These are phyloP conservation scores for Panus rudis DNA, from an alignment of 768 basidiomycete genomes.

Conservation along the genomic window DNA sequence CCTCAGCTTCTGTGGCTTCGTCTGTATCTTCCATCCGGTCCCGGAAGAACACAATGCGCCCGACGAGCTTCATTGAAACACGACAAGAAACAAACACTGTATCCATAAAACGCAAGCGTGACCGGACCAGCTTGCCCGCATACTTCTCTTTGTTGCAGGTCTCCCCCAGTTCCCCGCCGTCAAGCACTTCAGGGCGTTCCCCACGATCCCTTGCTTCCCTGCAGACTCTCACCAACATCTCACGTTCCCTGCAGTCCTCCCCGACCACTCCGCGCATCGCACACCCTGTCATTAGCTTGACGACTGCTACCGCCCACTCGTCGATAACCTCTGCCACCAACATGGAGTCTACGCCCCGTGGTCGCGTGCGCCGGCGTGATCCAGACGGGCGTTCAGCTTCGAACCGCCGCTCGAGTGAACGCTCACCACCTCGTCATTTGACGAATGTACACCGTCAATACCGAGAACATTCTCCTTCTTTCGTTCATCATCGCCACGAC, in stretches of 20 bases:
- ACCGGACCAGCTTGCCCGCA: slow-evolving; percentile 69
- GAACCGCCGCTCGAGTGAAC: slow-evolving; percentile 16
- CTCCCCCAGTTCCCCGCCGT: slow-evolving; percentile 26
- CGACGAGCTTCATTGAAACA: slow-evolving; percentile 20
- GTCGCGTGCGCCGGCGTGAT: slow-evolving; percentile 19
- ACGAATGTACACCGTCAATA: background rate
- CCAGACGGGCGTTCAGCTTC: slow-evolving; percentile 17
- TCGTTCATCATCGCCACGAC: no score
- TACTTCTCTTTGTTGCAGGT: slow-evolving; percentile 69
- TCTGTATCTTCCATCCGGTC: slow-evolving; percentile 18
- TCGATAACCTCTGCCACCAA: slow-evolving; percentile 6
- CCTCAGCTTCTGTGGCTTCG: no score
- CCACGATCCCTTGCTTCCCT: slow-evolving; percentile 12
- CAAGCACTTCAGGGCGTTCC: slow-evolving; percentile 1
- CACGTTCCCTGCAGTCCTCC: slow-evolving; percentile 18
- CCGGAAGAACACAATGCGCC: slow-evolving; percentile 14
- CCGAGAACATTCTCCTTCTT: slow-evolving; percentile 1
- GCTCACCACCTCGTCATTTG: slow-evolving; percentile 16
- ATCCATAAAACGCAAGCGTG: slow-evolving; percentile 33
- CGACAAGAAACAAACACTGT: slow-evolving; percentile 32
- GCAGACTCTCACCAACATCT: slow-evolving; percentile 17
- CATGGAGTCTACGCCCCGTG: slow-evolving; percentile 14
- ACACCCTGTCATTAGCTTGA: slow-evolving; percentile 14
- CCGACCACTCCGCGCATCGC: slow-evolving; percentile 22
- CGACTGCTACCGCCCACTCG: slow-evolving; percentile 13